Evolutionary conservation across 1,284 basidiomycete species (phyloP).

Genomic region (Malassezia psittaci): DNA sequence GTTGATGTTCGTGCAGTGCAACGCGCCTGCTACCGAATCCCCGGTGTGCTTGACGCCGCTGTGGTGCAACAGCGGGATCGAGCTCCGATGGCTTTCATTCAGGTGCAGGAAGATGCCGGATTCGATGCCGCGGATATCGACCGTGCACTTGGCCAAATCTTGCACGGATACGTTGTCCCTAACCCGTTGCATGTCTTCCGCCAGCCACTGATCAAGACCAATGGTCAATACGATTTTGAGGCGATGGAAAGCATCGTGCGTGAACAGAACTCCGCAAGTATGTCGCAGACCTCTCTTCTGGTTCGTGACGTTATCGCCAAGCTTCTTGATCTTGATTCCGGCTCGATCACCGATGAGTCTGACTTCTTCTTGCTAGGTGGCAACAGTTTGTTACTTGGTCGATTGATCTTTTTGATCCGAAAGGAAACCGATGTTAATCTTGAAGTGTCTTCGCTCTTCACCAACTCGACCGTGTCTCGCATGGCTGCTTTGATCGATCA

Average conservation of each 20-base stretch:
- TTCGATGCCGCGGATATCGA: conserved; percentile 47
- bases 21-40: conserved; percentile 47
- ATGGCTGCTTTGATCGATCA: conserved; percentile 43
- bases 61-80: conserved; percentile 45
- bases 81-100: conserved; percentile 46
- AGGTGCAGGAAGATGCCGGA: conserved; percentile 46
- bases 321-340: conserved; percentile 44
- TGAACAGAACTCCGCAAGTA: conserved; percentile 43
- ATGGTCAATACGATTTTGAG: conserved; percentile 44
- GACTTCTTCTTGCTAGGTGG: conserved; percentile 48
- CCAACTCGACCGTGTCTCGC: conserved; percentile 44
- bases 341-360: conserved; percentile 46
- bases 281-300: conserved; percentile 42
- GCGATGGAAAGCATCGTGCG: conserved; percentile 48
- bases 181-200: conserved; percentile 48
- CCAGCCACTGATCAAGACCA: conserved; percentile 42
- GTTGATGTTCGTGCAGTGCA: conserved; percentile 46
- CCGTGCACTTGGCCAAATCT: conserved; percentile 43
- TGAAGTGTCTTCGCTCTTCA: conserved; percentile 45
- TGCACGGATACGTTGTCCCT: conserved; percentile 47
- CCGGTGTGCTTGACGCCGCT: conserved; percentile 45
- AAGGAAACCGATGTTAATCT: conserved; percentile 46
- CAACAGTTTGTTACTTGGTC: conserved; percentile 45
- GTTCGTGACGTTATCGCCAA: conserved; percentile 46
- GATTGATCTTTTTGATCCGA: conserved; percentile 44